Percentiles rank a stretch among this genome's conserved stretches.
These are phyloP conservation scores for Oidiodendron maius DNA, from an alignment of 495 filamentous ascomycete species.

Conservation along the genomic window DNA sequence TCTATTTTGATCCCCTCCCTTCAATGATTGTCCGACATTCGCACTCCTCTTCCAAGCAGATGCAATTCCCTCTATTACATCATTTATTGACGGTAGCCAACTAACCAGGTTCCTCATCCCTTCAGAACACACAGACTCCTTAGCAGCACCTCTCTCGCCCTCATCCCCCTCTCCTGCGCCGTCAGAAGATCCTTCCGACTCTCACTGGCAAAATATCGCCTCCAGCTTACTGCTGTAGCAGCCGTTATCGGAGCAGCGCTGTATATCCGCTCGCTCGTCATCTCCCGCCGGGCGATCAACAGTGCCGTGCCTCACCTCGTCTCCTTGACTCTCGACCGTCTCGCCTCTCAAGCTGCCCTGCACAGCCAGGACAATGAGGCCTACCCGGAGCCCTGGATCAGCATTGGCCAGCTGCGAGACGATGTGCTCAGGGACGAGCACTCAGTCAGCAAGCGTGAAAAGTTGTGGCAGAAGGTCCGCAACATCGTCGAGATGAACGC, in stretches of 20 bases:
- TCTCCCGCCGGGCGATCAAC: slow-evolving; percentile 52
- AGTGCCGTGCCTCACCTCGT: slow-evolving; percentile 74
- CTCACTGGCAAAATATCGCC: slow-evolving; percentile 91
- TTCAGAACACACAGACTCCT: slow-evolving; percentile 61
- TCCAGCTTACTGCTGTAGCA: slow-evolving; percentile 71
- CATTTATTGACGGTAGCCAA: slow-evolving; percentile 28
- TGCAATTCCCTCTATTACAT: neutral
- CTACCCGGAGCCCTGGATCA: slow-evolving; percentile 66
- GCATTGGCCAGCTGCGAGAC: slow-evolving; percentile 83
- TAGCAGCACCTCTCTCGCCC: slow-evolving; percentile 74
- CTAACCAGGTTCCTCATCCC: slow-evolving; percentile 73
- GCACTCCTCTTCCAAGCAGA: no score
- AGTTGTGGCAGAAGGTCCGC: slow-evolving; percentile 75
- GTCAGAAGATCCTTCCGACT: slow-evolving; percentile 83
- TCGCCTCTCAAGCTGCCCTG: slow-evolving; percentile 74
- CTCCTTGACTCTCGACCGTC: slow-evolving; percentile 70
- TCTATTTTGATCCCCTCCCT: no score
- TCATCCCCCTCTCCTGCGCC: slow-evolving; percentile 81
- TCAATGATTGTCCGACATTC: no score
- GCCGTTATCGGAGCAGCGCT: slow-evolving; percentile 41
- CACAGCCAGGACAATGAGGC: slow-evolving; percentile 58
- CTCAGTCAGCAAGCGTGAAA: slow-evolving; percentile 61
- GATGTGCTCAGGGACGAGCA: slow-evolving; percentile 85
- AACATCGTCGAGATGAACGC: slow-evolving; percentile 86
- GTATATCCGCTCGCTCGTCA: slow-evolving; percentile 53